Evolutionary conservation across 1,284 basidiomycete species (phyloP).

Genomic region (Schizophyllum amplum): DNA sequence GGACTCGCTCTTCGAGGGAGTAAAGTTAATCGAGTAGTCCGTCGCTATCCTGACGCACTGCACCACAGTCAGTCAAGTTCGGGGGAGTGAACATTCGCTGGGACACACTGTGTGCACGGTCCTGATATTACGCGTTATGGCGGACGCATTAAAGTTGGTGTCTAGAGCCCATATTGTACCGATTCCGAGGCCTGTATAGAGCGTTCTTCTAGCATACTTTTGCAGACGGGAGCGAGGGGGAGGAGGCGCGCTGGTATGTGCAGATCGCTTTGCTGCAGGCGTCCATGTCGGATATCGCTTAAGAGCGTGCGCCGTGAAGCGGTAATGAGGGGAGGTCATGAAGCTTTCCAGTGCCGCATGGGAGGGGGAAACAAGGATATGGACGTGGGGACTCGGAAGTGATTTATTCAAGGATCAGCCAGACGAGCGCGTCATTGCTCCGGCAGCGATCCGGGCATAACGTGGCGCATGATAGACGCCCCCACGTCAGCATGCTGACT

Average conservation of each 20-base stretch:
- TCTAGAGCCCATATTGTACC: conserved; percentile 47
- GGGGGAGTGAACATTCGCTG: conserved; percentile 1
- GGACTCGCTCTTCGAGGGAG: conserved; percentile 48
- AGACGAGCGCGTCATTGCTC: too few relatives aligned
- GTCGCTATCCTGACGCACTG: conserved; percentile 60
- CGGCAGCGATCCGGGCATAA: too few relatives aligned
- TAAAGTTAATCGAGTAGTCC: conserved; percentile 85
- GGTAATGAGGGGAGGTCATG: not conserved
- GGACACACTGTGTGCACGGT: conserved; percentile 56
- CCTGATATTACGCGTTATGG: conserved; percentile 53
- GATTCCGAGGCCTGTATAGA: conserved; percentile 29
- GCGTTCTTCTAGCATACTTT: conserved; percentile 19
- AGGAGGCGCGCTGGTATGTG: not conserved
- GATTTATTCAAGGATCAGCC: too few relatives aligned
- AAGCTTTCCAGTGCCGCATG: not conserved
- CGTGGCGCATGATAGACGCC: too few relatives aligned
- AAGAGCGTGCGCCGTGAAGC: not conserved
- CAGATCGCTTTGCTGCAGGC: too few relatives aligned
- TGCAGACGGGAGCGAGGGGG: not conserved
- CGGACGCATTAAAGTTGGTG: conserved; percentile 56
- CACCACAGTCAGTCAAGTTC: not conserved
- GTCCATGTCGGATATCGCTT: not conserved
- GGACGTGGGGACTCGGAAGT: not conserved
- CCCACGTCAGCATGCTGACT: too few relatives aligned
- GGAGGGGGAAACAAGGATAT: not conserved